Conservation (phyloP, 805 yeast genomes). For the Pachysolen tannophilus region DNA sequence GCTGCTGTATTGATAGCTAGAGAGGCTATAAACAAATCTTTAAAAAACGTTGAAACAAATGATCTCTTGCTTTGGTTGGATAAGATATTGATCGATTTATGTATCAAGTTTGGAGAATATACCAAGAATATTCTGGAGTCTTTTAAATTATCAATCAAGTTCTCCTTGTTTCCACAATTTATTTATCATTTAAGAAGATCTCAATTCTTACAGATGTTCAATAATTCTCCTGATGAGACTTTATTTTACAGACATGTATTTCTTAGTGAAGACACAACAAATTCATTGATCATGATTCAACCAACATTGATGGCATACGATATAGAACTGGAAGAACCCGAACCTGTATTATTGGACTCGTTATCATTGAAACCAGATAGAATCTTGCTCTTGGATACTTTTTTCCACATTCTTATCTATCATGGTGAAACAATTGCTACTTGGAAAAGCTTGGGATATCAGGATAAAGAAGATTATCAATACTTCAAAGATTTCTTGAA, state of each 20-base stretch:
- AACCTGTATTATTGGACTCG: constrained; percentile 88
- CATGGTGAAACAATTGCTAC: constrained; percentile 93
- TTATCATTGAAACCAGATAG: constrained; percentile 85
- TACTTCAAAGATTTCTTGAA: constrained; percentile 82
- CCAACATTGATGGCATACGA: constrained; percentile 88
- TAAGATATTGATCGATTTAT: constrained; percentile 78
- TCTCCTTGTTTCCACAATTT: constrained; percentile 89
- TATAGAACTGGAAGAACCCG: constrained; percentile 73
- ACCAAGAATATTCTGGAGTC: constrained; percentile 77
- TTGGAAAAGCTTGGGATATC: constrained; percentile 94
- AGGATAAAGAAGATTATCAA: constrained; percentile 87
- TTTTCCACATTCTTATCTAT: constrained; percentile 91
- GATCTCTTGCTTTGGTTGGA: constrained; percentile 95
- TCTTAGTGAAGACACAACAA: constrained; percentile 84
- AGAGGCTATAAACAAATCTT: constrained; percentile 81
- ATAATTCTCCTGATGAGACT: constrained; percentile 98
- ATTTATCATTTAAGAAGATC: constrained; percentile 94
- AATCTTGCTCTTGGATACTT: constrained; percentile 85
- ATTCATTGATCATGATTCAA: constrained; percentile 94
- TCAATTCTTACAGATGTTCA: constrained; percentile 91
- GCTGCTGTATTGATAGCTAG: constrained; percentile 91
- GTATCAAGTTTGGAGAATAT: constrained; percentile 91
- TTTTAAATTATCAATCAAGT: constrained; percentile 77
- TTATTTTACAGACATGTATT: constrained; percentile 93
- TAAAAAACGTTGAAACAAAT: constrained; percentile 65